A percentile compares a stretch with the other conserved stretches of the same genome.
Conservation (phyloP, 805 yeast genomes). For the Cephaloascus fragrans region DNA sequence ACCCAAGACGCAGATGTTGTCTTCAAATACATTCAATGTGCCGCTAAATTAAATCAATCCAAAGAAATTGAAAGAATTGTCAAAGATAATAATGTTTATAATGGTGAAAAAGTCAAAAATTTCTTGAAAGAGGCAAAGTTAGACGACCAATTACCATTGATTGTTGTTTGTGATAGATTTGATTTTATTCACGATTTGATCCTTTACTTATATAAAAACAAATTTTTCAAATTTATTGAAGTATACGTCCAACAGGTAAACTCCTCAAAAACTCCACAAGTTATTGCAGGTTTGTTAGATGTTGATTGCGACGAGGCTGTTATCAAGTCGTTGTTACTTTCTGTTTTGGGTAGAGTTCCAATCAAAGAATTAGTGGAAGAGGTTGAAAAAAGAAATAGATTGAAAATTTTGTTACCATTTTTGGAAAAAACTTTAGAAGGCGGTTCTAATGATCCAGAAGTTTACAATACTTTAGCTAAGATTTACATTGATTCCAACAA, state of each 20-base stretch:
- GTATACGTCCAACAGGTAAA: constrained; percentile 97
- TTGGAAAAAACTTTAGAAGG: constrained; percentile 78
- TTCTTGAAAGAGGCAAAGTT: constrained; percentile 89
- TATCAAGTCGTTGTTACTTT: constrained; percentile 68
- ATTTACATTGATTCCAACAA: constrained; percentile 96
- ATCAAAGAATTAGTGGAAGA: constrained; percentile 80
- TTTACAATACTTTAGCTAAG: constrained; percentile 91
- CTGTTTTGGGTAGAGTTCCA: constrained; percentile 93
- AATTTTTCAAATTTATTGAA: constrained; percentile 93
- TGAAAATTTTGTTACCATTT: constrained; percentile 86
- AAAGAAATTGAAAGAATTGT: constrained; percentile 95
- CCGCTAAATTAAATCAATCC: constrained; percentile 80
- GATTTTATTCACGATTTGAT: constrained; percentile 89
- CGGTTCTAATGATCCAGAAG: constrained; percentile 84
- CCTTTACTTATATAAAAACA: constrained; percentile 88
- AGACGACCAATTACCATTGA: constrained; percentile 92
- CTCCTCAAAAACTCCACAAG: constrained; percentile 93
- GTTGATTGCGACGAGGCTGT: constrained; percentile 94
- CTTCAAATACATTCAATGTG: constrained; percentile 90
- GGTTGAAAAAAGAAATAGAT: constrained; percentile 93
- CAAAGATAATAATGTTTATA: constrained; percentile 87
- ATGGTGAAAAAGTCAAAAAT: constrained; percentile 96
- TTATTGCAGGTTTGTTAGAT: constrained; percentile 89
- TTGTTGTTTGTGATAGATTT: constrained; percentile 91
- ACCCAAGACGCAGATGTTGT: constrained; percentile 94